These are phyloP conservation scores for Sporobolomyces roseus DNA, from an alignment of 768 basidiomycete species.

Conservation along the genomic window DNA sequence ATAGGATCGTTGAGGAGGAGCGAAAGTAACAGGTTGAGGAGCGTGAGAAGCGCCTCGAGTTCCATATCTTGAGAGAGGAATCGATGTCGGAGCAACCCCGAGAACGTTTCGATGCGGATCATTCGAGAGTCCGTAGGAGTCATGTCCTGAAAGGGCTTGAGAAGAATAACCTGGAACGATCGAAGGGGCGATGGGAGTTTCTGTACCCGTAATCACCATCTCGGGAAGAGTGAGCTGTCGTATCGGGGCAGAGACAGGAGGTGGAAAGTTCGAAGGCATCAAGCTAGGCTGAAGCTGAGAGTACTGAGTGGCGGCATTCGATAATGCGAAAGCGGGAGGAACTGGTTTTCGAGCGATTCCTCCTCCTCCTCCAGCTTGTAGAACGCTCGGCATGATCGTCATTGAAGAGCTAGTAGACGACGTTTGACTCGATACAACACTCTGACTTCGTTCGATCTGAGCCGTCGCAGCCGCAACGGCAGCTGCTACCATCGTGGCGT, in stretches of 20 bases:
- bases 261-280: neutral
- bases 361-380: conserved; percentile 1
- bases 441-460: conserved; percentile 11
- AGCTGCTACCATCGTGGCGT: conserved; percentile 14
- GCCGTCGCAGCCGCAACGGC: conserved; percentile 5
- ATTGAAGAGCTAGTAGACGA: conserved; percentile 11
- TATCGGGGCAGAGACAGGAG: neutral
- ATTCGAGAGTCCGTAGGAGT: neutral
- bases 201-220: conserved; percentile 1
- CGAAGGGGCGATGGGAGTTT: neutral
- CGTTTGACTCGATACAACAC: neutral
- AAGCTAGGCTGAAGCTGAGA: neutral
- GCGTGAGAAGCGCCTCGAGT: conserved; percentile 2
- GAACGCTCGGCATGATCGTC: neutral
- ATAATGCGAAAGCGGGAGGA: conserved; percentile 1
- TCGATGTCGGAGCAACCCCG: neutral
- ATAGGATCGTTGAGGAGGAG: neutral
- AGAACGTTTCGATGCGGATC: conserved; percentile 3
- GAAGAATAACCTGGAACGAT: conserved; percentile 7
- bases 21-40: conserved; percentile 2
- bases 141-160: neutral
- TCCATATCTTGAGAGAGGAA: conserved; percentile 15
- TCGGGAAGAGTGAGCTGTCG: conserved; percentile 14
- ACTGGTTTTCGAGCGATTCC: neutral
- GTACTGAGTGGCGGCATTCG: conserved; percentile 3